Conservation (phyloP, 805 yeast species). For the Saccharomycopsis amapae region DNA sequence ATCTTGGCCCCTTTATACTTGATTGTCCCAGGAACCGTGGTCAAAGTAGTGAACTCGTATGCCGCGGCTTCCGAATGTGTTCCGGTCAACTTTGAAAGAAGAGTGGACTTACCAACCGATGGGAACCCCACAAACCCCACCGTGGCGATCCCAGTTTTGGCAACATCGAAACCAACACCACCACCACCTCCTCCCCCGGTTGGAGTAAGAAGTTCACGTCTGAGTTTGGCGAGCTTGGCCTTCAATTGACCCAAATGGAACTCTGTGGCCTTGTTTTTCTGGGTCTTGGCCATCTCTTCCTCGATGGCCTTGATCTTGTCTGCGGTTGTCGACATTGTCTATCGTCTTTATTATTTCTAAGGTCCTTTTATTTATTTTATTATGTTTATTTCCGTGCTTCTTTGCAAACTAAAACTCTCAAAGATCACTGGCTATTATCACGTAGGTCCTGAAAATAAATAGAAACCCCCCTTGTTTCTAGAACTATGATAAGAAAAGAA, state of each 20-base stretch:
- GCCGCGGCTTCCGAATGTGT: slow-evolving; percentile 98
- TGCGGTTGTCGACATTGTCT: slow-evolving; percentile 34
- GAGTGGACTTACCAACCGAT: slow-evolving; percentile 80
- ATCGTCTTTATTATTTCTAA: not conserved
- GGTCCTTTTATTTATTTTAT: no score
- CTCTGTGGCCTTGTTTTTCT: slow-evolving; percentile 95
- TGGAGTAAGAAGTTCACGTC: slow-evolving; percentile 78
- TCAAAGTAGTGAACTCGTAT: slow-evolving; percentile 93
- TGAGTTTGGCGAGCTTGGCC: slow-evolving; percentile 91
- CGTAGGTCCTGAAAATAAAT: no score
- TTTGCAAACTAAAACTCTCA: no score
- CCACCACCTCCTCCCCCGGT: slow-evolving; percentile 76
- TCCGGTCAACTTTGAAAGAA: slow-evolving; percentile 84
- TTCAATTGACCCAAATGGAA: slow-evolving; percentile 96
- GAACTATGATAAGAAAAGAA: no score
- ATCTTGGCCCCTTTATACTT: slow-evolving; percentile 95
- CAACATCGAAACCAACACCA: slow-evolving; percentile 95
- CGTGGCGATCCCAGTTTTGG: slow-evolving; percentile 96
- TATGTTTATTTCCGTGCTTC: no score
- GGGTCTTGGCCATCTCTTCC: slow-evolving; percentile 97
- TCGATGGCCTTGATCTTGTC: slow-evolving; percentile 79
- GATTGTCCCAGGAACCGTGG: slow-evolving; percentile 96
- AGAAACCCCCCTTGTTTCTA: no score
- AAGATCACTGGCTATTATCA: no score
- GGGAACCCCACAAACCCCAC: slow-evolving; percentile 99